A percentile compares a stretch with the other conserved stretches of the same genome.
These are phyloP conservation scores for Linum tenue DNA, from an alignment of 345 rosid species.

Conservation along the genomic window DNA sequence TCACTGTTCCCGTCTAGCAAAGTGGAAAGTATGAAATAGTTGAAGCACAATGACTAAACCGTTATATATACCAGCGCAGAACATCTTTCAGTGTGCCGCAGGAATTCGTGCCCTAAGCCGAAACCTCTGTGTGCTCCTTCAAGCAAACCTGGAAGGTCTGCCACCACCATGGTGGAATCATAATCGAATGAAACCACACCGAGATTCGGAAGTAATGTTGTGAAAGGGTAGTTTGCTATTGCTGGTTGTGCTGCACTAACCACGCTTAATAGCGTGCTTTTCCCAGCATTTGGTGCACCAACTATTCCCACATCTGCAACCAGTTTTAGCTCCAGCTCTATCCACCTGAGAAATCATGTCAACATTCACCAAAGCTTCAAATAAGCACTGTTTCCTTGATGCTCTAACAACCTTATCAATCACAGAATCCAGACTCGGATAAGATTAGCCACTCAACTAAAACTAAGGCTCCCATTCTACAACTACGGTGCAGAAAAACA, in stretches of 20 bases:
- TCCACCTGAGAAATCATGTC: slow-evolving; percentile 59
- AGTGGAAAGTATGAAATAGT: not conserved
- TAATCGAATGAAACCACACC: slow-evolving; percentile 90
- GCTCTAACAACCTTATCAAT: not conserved
- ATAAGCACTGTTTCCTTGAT: not conserved
- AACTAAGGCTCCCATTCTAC: no score
- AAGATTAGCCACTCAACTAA: no score
- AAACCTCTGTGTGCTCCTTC: slow-evolving; percentile 95
- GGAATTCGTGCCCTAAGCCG: slow-evolving; percentile 89
- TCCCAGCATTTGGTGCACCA: slow-evolving; percentile 96
- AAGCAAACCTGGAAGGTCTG: slow-evolving; percentile 94
- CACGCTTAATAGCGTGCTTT: slow-evolving; percentile 81
- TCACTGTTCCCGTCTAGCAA: not conserved
- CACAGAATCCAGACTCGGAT: not conserved
- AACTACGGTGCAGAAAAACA: no score
- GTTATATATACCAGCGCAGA: slow-evolving; percentile 71
- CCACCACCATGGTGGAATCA: slow-evolving; percentile 83
- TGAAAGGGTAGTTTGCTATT: slow-evolving; percentile 86
- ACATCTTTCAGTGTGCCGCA: slow-evolving; percentile 89
- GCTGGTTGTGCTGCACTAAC: slow-evolving; percentile 82
- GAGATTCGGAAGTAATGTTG: slow-evolving; percentile 91
- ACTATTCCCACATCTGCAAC: slow-evolving; percentile 89
- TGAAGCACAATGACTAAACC: slow-evolving; percentile 13
- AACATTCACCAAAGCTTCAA: slow-evolving; percentile 13
- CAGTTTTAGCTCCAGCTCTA: slow-evolving; percentile 82